Conservation (phyloP, 176 grass and related monocot species). For the Luzula sylvatica region DNA sequence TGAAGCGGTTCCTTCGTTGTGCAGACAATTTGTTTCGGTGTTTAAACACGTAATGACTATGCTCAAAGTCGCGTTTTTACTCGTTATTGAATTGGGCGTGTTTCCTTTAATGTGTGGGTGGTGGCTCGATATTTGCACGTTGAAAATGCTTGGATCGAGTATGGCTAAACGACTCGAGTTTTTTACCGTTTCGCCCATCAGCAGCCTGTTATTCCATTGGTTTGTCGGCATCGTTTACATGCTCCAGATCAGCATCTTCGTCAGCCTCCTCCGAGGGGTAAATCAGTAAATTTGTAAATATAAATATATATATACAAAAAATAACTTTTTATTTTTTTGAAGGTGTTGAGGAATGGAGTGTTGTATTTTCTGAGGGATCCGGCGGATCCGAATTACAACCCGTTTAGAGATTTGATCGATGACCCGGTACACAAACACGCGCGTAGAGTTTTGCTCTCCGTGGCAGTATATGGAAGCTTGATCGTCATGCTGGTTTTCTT, state of each 20-base stretch:
- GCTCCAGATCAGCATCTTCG: conserved; percentile 99
- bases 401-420: conserved; percentile 91
- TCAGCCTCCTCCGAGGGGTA: conserved; percentile 99
- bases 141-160: conserved; percentile 89
- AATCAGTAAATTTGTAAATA: conserved; percentile 3
- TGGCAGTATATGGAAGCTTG: conserved; percentile 95
- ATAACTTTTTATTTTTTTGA: too few species aligned
- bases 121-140: conserved; percentile 98
- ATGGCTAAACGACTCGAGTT: conserved; percentile 92
- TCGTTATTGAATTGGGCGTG: conserved; percentile 96
- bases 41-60: conserved; percentile 97
- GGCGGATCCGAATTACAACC: conserved; percentile 99
- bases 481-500: conserved; percentile 99
- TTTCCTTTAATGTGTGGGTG: conserved; percentile 98
- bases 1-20: conserved; percentile 87
- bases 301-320: too few species aligned
- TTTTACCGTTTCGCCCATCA: conserved; percentile 71
- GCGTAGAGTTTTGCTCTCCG: conserved; percentile 76
- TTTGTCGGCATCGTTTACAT: conserved; percentile 98
- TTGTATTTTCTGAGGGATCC: conserved; percentile 95
- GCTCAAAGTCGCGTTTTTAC: conserved; percentile 91
- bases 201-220: conserved; percentile 93
- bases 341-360: conserved; percentile 92
- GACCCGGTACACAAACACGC: conserved; percentile 97
- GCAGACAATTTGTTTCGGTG: conserved; percentile 68